phyloP scores from a whole-genome alignment of 352 stramenopile genomes.

The Phytophthora meadii region DNA sequence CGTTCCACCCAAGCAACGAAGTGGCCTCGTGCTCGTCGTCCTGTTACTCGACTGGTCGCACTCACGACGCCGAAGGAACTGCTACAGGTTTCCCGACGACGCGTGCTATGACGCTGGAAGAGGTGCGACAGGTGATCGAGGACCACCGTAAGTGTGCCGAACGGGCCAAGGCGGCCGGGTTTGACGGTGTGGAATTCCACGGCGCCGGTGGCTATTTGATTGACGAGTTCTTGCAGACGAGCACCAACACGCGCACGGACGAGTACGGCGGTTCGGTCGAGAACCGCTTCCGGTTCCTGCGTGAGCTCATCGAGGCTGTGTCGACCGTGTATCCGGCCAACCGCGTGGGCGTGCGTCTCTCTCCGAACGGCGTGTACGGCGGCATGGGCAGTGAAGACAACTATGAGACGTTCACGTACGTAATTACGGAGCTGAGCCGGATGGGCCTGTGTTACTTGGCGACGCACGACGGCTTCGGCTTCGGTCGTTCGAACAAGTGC shows the following conservation, averaged over 20 bases:
- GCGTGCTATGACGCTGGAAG: conserved; percentile 61
- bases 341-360: conserved; percentile 41
- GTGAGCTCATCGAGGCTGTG: conserved; percentile 67
- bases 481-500: conserved; percentile 42
- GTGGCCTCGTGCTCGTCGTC: conserved; percentile 63
- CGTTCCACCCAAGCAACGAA: conserved; percentile 35
- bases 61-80: conserved; percentile 36
- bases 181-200: conserved; percentile 65
- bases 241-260: conserved; percentile 82
- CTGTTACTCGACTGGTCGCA: conserved; percentile 29
- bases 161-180: conserved; percentile 77
- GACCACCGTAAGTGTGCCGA: conserved; percentile 69
- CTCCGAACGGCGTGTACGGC: conserved; percentile 43
- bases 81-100: conserved; percentile 47
- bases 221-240: conserved; percentile 87
- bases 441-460: conserved; percentile 49
- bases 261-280: conserved; percentile 82
- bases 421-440: conserved; percentile 37
- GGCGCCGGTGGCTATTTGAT: conserved; percentile 90
- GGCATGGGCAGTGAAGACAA: conserved; percentile 51
- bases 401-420: conserved; percentile 51
- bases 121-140: conserved; percentile 69
- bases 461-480: conserved; percentile 42
- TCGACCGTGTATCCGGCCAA: conserved; percentile 33
- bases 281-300: conserved; percentile 77